Conservation (phyloP, 2,329 filamentous ascomycete species). For the Lachnellula occidentalis region DNA sequence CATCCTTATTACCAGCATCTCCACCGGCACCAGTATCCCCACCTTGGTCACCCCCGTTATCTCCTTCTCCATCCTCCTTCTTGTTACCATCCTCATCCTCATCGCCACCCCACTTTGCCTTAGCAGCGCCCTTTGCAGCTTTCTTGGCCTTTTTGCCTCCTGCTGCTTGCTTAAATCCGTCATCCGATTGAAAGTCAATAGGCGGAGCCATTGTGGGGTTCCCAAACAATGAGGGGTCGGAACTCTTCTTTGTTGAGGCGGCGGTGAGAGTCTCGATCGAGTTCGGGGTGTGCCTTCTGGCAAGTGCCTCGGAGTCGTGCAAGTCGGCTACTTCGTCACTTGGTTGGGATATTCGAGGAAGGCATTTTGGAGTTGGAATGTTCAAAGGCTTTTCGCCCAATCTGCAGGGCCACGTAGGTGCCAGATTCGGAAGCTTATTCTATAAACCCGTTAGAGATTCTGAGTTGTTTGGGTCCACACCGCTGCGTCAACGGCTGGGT, state of each 20-base stretch:
- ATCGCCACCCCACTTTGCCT: constrained; percentile 45
- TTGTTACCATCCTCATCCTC: constrained; percentile 42
- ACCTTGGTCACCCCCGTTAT: constrained; percentile 32
- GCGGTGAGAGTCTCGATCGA: constrained; percentile 19
- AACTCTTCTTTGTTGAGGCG: constrained; percentile 12
- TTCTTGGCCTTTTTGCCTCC: constrained; percentile 46
- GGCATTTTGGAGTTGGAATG: constrained; percentile 18
- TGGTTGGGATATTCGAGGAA: constrained; percentile 6
- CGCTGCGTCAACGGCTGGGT: constrained; percentile 21
- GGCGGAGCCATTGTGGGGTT: constrained; percentile 41
- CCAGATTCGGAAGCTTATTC: constrained; percentile 24
- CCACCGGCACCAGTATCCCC: constrained; percentile 32
- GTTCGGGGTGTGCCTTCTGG: constrained; percentile 21
- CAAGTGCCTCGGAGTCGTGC: constrained; percentile 26
- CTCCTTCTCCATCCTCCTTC: constrained; percentile 36
- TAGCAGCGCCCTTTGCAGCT: constrained; percentile 22
- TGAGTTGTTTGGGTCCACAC: constrained; percentile 28
- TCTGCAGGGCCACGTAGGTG: constrained; percentile 26
- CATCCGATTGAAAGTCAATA: constrained; percentile 53
- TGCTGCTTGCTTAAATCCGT: constrained; percentile 49
- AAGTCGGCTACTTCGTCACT: constrained; percentile 17
- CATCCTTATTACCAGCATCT: constrained; percentile 29
- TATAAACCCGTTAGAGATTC: constrained; percentile 30
- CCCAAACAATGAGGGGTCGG: constrained; percentile 34
- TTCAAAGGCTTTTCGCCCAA: constrained; percentile 19